These are phyloP conservation scores for Podospora tetraspora DNA, from an alignment of 495 filamentous ascomycete species.

Conservation along the genomic window DNA sequence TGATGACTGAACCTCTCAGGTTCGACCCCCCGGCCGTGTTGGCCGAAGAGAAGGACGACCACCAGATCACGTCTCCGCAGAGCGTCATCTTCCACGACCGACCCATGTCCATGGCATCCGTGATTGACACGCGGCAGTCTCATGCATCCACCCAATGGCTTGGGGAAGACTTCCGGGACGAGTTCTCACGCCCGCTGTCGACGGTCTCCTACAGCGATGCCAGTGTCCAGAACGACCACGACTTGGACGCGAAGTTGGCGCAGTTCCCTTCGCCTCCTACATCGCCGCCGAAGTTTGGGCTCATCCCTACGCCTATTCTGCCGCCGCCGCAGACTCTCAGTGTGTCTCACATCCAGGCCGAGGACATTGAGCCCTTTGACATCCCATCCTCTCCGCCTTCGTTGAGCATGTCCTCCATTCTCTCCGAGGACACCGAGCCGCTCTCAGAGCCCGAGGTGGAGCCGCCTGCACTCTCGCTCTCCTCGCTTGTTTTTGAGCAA, in stretches of 20 bases:
- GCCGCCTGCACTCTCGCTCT: conserved; percentile 20
- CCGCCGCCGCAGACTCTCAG: conserved; percentile 22
- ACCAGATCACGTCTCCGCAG: conserved; percentile 8
- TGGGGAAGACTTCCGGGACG: conserved; percentile 24
- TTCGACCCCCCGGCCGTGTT: background rate
- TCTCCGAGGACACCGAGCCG: conserved; percentile 17
- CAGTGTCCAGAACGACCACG: conserved; percentile 34
- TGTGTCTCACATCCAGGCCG: conserved; percentile 26
- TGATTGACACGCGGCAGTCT: conserved; percentile 25
- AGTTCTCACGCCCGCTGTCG: conserved; percentile 23
- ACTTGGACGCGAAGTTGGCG: conserved; percentile 42
- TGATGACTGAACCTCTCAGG: conserved; percentile 78
- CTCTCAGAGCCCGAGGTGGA: conserved; percentile 18
- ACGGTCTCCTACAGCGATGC: conserved; percentile 37
- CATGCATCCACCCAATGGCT: conserved; percentile 28
- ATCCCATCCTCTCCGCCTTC: conserved; percentile 15
- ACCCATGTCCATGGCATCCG: conserved; percentile 37
- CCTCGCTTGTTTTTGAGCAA: conserved; percentile 24
- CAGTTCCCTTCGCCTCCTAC: conserved; percentile 45
- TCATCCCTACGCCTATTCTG: conserved; percentile 16
- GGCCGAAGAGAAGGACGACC: conserved; percentile 1
- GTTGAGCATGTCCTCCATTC: conserved; percentile 19
- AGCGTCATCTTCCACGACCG: conserved; percentile 23
- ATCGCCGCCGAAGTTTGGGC: conserved; percentile 24
- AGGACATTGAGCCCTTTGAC: conserved; percentile 28